A percentile compares a stretch with the other conserved stretches of the same genome.
Evolutionary conservation across 495 filamentous ascomycete genomes (phyloP).

Genomic region (Hypomontagnella monticulosa): DNA sequence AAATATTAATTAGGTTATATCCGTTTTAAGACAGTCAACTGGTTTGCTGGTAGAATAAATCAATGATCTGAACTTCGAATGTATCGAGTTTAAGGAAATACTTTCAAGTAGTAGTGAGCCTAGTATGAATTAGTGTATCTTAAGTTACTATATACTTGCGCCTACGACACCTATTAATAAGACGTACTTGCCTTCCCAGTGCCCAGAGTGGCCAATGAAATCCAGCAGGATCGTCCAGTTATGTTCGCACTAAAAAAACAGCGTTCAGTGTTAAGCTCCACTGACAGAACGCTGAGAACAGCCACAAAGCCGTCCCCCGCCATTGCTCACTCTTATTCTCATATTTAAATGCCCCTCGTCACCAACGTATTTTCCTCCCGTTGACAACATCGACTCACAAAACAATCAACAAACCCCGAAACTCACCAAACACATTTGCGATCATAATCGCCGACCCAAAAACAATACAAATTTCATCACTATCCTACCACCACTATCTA

Average conservation of each 20-base stretch:
- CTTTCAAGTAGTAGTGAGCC: no score
- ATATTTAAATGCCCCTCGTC: constrained; percentile 40
- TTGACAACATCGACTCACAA: constrained; percentile 13
- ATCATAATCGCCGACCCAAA: neutral
- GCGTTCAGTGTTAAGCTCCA: neutral
- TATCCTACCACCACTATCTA: neutral
- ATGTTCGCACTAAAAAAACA: constrained; percentile 4
- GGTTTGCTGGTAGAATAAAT: no score
- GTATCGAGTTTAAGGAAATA: no score
- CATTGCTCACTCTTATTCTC: constrained; percentile 25
- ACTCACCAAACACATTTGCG: constrained; percentile 10
- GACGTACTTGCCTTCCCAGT: no score
- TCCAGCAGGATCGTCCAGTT: neutral
- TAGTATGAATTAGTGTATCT: no score
- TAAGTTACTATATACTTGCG: no score
- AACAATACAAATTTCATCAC: constrained; percentile 4
- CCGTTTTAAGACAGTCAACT: no score
- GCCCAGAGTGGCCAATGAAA: neutral
- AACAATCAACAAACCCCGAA: constrained; percentile 20
- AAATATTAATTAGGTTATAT: no score
- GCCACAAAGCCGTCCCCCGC: constrained; percentile 26
- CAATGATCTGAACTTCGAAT: no score
- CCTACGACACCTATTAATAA: no score
- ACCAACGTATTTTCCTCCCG: constrained; percentile 26
- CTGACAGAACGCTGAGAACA: constrained; percentile 8